Evolutionary conservation across 1,139 yeast genomes (phyloP), one percentile per base, ranked within the genome.

Genomic region (Meyerozyma smithsonii): DNA sequence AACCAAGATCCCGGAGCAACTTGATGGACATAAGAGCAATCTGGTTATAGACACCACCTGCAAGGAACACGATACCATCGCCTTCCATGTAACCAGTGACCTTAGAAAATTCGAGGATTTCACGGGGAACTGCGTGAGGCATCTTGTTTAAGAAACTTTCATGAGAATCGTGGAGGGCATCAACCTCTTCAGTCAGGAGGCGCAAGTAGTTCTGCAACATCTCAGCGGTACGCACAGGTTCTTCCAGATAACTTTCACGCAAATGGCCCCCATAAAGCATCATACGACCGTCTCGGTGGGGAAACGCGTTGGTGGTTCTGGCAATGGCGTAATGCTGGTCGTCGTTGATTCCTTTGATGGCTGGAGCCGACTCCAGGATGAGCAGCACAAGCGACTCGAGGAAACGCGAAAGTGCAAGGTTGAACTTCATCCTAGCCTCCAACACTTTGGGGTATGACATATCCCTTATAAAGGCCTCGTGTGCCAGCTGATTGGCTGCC

Each of bases 1-100:
- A 72, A 3, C 83, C 83, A 5, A 68, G 52, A 38, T 69, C 65
- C 52, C 87, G 65, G 40, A 79, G 57, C 30, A 77, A 66, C 52
- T 74, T 72, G 36, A 81, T 69, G n/a, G 81, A 73, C 6, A 76
- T 56, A 19, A 77, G 56, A 5, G 79, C 74, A 38, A 79, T 64
- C 56, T 81, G 78, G 46, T 79, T 68, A 54, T 71, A 79, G 44
- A 67, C 66, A 26, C 77, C 84, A 44, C 85, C 86, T 25, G 84
- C 86, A 39, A 81, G 72, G 49, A 77, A 75, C 4, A 79, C 82
- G 36, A 78, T 76, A 32, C 87, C 85, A 44, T 69, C 66, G 11
- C 80, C 82, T 39, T 60, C 49, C 68, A 64, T 60, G 44, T 60
- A 63, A 16, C 49, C 48, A 39, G 55, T 57, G 41, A 46, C 53